Conservation (phyloP, 768 basidiomycete genomes). For the Pleurotus cornucopiae region DNA sequence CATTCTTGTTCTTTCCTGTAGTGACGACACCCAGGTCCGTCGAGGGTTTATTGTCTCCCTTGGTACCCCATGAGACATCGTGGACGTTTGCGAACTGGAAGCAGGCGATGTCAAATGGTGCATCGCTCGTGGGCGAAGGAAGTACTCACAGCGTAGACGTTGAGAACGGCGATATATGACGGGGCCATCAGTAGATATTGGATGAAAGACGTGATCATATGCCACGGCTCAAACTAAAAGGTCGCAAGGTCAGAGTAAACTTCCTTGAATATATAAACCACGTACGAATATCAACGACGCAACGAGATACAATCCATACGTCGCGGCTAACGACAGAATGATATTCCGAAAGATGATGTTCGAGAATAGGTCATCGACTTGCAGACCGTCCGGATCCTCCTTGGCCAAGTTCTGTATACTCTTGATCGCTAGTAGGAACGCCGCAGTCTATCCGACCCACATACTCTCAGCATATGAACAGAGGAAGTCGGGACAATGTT, state of each 20-base stretch:
- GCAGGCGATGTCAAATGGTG: neutral
- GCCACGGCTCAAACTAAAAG: conserved; percentile 89
- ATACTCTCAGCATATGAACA: too few relatives aligned
- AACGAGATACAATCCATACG: conserved; percentile 83
- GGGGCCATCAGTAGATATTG: conserved; percentile 92
- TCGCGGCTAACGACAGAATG: conserved; percentile 80
- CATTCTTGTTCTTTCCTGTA: conserved; percentile 61
- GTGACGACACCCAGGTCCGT: conserved; percentile 85
- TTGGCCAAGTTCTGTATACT: conserved; percentile 61
- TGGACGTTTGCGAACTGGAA: conserved; percentile 82
- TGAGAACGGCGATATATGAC: conserved; percentile 89
- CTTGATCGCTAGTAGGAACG: conserved; percentile 81
- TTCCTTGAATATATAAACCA: conserved; percentile 12
- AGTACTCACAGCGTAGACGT: conserved; percentile 73
- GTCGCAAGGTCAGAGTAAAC: neutral
- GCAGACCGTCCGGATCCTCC: conserved; percentile 40
- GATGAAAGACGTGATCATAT: conserved; percentile 95
- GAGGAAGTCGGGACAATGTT: too few relatives aligned
- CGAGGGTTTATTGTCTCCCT: conserved; percentile 84
- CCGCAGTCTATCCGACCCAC: conserved; percentile 46
- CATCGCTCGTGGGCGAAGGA: neutral
- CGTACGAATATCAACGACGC: conserved; percentile 83
- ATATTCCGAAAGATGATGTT: conserved; percentile 84
- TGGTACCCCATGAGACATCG: conserved; percentile 95
- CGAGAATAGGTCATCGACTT: conserved; percentile 60